Conservation (phyloP, 2,329 filamentous ascomycete species). For the Phoma sp. region DNA sequence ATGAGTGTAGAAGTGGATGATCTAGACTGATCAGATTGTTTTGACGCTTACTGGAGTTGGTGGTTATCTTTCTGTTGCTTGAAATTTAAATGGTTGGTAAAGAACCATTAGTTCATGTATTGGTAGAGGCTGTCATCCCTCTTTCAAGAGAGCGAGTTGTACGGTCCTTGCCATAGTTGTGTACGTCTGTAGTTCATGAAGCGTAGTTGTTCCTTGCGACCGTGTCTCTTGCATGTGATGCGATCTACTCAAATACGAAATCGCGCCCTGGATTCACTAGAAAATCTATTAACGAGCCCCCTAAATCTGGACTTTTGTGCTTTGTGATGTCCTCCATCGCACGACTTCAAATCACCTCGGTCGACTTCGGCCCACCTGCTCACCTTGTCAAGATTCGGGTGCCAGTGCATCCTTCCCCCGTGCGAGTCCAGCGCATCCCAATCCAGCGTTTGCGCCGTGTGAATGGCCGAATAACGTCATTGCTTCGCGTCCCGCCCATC, state of each 20-base stretch:
- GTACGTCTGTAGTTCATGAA: neutral
- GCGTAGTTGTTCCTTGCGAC: neutral
- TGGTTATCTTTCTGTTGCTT: constrained; percentile 20
- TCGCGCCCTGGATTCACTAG: neutral
- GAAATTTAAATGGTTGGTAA: neutral
- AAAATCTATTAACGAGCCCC: neutral
- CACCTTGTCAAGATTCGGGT: neutral
- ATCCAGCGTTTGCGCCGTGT: constrained; percentile 7
- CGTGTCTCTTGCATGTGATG: neutral
- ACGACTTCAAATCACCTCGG: constrained; percentile 4
- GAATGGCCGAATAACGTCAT: constrained; percentile 14
- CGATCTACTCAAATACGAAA: neutral
- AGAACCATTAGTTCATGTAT: constrained; percentile 2
- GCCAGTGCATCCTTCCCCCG: neutral
- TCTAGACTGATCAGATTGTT: constrained; percentile 30
- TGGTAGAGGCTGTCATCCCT: neutral
- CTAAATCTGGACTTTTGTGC: neutral
- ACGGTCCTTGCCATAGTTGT: neutral
- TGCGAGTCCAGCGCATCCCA: constrained; percentile 1
- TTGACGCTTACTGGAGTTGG: constrained; percentile 21
- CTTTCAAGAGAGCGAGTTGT: neutral
- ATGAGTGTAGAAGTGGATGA: constrained; percentile 31
- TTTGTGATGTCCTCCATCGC: constrained; percentile 8
- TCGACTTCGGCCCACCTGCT: constrained; percentile 4
- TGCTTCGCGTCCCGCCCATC: neutral